A percentile compares a stretch with the other conserved stretches of the same genome.
Conservation (phyloP, 1,139 yeast genomes). For the Kodamaea suecica region DNA sequence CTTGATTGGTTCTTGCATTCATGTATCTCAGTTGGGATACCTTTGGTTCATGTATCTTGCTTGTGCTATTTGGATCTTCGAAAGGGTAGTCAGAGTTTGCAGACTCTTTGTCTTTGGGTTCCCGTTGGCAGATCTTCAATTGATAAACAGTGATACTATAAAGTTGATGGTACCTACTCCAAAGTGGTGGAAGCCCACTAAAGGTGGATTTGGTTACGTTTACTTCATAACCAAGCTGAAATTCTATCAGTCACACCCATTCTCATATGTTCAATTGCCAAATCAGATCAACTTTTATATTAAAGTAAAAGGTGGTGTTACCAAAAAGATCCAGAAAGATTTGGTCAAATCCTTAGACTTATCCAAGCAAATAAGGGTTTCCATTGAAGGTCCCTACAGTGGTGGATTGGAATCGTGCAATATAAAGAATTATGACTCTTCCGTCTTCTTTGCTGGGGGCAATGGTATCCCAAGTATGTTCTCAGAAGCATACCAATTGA, state of each 20-base stretch:
- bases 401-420: slow-evolving; percentile 25
- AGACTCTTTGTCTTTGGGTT: slow-evolving; percentile 37
- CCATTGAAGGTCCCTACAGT: slow-evolving; percentile 50
- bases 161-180: slow-evolving; percentile 42
- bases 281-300: slow-evolving; percentile 31
- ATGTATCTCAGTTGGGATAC: slow-evolving; percentile 40
- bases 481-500: slow-evolving; percentile 34
- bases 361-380: slow-evolving; percentile 29
- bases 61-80: slow-evolving; percentile 43
- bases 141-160: slow-evolving; percentile 39
- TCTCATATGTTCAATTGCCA: slow-evolving; percentile 23
- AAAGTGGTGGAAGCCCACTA: slow-evolving; percentile 37
- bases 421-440: slow-evolving; percentile 32
- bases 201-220: slow-evolving; percentile 54
- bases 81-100: slow-evolving; percentile 36
- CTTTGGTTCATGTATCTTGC: slow-evolving; percentile 37
- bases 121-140: slow-evolving; percentile 33
- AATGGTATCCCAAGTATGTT: slow-evolving; percentile 49
- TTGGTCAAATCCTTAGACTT: slow-evolving; percentile 23
- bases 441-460: slow-evolving; percentile 45
- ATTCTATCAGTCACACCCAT: slow-evolving; percentile 45
- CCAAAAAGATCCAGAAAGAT: slow-evolving; percentile 27
- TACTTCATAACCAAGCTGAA: slow-evolving; percentile 36
- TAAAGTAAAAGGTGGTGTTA: slow-evolving; percentile 38
- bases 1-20: slow-evolving; percentile 42